Conservation (phyloP, 2,329 filamentous ascomycete species). For the Alternaria ethzedia region DNA sequence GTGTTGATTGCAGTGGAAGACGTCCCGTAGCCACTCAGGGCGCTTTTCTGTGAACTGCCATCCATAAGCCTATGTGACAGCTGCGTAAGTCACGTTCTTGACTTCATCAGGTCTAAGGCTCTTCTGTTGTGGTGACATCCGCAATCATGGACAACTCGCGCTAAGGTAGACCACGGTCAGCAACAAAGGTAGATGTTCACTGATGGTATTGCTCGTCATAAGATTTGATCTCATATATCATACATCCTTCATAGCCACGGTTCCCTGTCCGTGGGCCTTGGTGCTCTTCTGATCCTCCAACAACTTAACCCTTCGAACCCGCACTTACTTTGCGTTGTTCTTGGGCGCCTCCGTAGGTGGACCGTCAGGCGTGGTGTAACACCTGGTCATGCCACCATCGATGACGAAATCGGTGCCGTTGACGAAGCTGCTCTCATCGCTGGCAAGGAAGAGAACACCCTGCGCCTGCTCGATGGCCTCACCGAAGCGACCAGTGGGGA, state of each 20-base stretch:
- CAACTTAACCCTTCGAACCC: not conserved
- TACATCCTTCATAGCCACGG: not conserved
- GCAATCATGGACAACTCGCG: not conserved
- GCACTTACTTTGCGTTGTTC: conserved; percentile 50
- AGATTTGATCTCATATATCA: not conserved
- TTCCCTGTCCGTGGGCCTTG: not conserved
- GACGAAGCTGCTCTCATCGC: conserved; percentile 87
- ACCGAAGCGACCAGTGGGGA: conserved; percentile 85
- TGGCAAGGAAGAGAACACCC: conserved; percentile 84
- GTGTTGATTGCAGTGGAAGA: conserved; percentile 17
- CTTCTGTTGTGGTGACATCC: too few species aligned
- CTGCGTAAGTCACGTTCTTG: not conserved
- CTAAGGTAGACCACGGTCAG: not conserved
- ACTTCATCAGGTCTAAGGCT: not conserved
- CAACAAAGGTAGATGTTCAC: not conserved
- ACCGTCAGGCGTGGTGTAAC: conserved; percentile 73
- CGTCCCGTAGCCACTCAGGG: conserved; percentile 14
- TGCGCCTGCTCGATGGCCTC: conserved; percentile 95
- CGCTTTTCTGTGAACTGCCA: not conserved
- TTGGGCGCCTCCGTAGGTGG: conserved; percentile 60
- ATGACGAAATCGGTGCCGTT: conserved; percentile 93
- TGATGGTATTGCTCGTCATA: not conserved
- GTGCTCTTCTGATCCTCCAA: not conserved
- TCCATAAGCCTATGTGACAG: not conserved
- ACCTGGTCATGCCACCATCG: conserved; percentile 92